Conservation (phyloP, 163 green algal genomes). For the Prototheca wickerhamii region DNA sequence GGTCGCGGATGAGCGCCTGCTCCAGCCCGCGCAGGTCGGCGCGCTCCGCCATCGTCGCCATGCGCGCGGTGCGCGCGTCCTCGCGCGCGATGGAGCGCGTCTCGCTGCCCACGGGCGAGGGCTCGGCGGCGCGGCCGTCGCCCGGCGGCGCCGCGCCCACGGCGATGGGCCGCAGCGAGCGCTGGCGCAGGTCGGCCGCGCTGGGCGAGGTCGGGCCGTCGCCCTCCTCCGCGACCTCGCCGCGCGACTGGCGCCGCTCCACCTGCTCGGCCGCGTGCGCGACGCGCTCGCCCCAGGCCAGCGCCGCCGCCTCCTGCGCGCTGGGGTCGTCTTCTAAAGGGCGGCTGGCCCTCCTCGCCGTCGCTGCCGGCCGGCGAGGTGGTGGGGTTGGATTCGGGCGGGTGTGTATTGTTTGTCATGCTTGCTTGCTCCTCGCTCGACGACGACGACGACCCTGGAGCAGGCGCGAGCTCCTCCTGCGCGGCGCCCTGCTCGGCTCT, state of each 20-base stretch:
- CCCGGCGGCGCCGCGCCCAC: slow-evolving; percentile 6
- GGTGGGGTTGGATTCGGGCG: too few species aligned
- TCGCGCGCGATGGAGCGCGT: background rate
- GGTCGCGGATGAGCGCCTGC: slow-evolving; percentile 22
- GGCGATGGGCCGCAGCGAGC: slow-evolving; percentile 9
- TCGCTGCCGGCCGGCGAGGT: too few species aligned
- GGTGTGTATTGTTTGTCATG: too few species aligned
- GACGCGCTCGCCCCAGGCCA: background rate
- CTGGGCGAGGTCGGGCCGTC: background rate
- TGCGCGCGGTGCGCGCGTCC: slow-evolving; percentile 50
- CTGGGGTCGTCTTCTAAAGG: background rate
- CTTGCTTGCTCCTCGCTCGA: too few species aligned
- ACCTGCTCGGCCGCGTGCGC: background rate
- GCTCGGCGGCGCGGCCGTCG: background rate
- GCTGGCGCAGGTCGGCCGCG: slow-evolving; percentile 9
- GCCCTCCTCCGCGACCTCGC: slow-evolving; percentile 1
- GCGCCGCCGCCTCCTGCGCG: background rate
- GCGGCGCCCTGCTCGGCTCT: too few species aligned
- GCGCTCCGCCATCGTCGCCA: slow-evolving; percentile 70
- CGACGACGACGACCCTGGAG: too few species aligned
- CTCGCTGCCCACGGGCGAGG: background rate
- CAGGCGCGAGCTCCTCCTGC: too few species aligned
- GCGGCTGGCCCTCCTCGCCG: too few species aligned
- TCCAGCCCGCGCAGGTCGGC: slow-evolving; percentile 73
- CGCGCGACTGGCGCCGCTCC: too few species aligned